Percentiles rank a stretch among this genome's conserved stretches.
phyloP scores from a whole-genome alignment of 306 rosid genomes.

The Acacia crassicarpa region DNA sequence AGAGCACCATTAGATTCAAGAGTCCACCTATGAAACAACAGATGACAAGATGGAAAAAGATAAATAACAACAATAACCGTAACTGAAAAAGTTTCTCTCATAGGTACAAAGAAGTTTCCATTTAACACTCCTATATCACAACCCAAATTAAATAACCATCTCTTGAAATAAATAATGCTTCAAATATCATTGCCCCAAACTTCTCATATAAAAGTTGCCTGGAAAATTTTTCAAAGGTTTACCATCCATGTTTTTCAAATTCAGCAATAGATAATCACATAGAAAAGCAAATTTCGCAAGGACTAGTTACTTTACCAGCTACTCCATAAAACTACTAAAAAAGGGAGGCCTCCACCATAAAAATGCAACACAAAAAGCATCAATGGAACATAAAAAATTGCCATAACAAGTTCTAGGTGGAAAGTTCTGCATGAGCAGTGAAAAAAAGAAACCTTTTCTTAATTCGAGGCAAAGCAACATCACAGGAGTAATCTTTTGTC shows the following conservation, averaged over 20 bases:
- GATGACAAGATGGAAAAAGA: background rate
- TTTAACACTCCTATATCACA: background rate
- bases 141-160: background rate
- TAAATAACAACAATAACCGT: background rate
- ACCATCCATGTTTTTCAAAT: background rate
- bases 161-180: background rate
- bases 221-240: background rate
- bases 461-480: constrained; percentile 89
- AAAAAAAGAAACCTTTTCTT: constrained; percentile 63
- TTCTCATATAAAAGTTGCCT: background rate
- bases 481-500: constrained; percentile 85
- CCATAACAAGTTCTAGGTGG: background rate
- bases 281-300: background rate
- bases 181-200: background rate
- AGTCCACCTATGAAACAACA: constrained; percentile 64
- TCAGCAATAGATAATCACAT: background rate
- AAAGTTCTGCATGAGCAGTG: background rate
- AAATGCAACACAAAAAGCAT: background rate
- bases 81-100: background rate
- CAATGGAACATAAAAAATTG: background rate
- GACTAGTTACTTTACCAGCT: background rate
- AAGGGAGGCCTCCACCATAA: background rate
- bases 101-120: background rate
- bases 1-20: constrained; percentile 63
- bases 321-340: background rate